A percentile compares a stretch with the other conserved stretches of the same genome.
These are phyloP conservation scores for Alternaria sp. DNA, from an alignment of 2,329 filamentous ascomycete species.

Conservation along the genomic window DNA sequence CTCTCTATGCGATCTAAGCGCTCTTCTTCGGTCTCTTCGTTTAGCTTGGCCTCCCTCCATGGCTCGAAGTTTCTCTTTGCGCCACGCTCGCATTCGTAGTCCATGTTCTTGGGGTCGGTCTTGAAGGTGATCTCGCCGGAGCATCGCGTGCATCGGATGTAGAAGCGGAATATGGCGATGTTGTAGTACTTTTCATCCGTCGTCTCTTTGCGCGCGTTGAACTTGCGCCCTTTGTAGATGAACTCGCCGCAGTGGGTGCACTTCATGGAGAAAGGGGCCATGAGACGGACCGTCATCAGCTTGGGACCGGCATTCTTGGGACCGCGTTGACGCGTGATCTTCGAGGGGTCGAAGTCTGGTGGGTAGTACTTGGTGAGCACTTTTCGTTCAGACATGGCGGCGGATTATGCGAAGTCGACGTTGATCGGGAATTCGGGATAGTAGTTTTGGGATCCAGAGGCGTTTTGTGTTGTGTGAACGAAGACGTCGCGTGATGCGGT, in stretches of 20 bases:
- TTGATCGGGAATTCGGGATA: background rate
- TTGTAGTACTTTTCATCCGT: constrained; percentile 89
- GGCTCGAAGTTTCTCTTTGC: constrained; percentile 94
- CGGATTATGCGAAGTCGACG: constrained; percentile 7
- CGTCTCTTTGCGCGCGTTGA: constrained; percentile 94
- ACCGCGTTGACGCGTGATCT: constrained; percentile 73
- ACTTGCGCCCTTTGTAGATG: constrained; percentile 93
- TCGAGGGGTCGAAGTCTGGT: constrained; percentile 88
- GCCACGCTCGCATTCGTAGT: constrained; percentile 82
- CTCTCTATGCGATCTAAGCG: constrained; percentile 82
- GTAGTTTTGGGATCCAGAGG: background rate
- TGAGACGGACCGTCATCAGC: constrained; percentile 85
- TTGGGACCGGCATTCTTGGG: constrained; percentile 80
- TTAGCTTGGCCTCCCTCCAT: constrained; percentile 75
- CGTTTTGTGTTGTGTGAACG: background rate
- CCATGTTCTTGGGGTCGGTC: constrained; percentile 94
- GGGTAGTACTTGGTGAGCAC: constrained; percentile 74
- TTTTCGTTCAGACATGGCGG: constrained; percentile 84
- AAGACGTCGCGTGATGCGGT: background rate
- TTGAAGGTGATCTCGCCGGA: constrained; percentile 88
- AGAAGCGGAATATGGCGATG: constrained; percentile 89
- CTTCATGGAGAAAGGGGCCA: constrained; percentile 87
- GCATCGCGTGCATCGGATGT: constrained; percentile 86
- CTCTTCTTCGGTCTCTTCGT: constrained; percentile 86
- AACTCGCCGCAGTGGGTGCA: constrained; percentile 77